Evolutionary conservation across 495 filamentous ascomycete species (phyloP).

Genomic region (Delitschia confertaspora): DNA sequence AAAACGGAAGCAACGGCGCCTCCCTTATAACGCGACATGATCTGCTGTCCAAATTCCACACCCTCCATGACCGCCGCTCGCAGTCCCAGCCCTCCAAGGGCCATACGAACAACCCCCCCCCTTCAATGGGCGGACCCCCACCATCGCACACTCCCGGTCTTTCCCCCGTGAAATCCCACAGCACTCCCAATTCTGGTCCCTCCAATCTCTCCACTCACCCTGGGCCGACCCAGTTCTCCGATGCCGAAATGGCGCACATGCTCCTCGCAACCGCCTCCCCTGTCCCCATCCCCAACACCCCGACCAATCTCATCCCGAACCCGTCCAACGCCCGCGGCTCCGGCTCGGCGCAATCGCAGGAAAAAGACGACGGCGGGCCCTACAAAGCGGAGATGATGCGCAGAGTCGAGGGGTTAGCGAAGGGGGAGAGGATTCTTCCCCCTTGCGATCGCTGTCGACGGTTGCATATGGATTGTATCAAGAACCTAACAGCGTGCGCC

Average conservation of each 20-base stretch:
- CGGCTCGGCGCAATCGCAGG: constrained; percentile 33
- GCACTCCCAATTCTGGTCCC: constrained; percentile 3
- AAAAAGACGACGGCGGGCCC: constrained; percentile 52
- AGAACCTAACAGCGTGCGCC: constrained; percentile 75
- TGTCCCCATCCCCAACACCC: constrained; percentile 25
- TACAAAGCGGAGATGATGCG: constrained; percentile 59
- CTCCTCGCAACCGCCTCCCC: constrained; percentile 18
- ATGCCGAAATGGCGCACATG: constrained; percentile 16
- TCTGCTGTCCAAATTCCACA: constrained; percentile 45
- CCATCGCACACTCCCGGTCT: constrained; percentile 8
- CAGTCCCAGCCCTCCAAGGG: constrained; percentile 14
- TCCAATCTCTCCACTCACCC: neutral
- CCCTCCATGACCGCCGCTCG: constrained; percentile 41
- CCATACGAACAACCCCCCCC: constrained; percentile 5
- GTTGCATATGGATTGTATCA: constrained; percentile 70
- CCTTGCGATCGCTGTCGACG: constrained; percentile 78
- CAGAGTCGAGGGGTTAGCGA: constrained; percentile 64
- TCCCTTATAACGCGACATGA: constrained; percentile 27
- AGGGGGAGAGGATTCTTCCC: constrained; percentile 63
- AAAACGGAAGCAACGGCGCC: constrained; percentile 23
- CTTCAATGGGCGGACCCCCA: constrained; percentile 6
- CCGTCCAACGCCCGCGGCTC: constrained; percentile 33
- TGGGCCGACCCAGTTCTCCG: constrained; percentile 3
- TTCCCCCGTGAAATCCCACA: neutral
- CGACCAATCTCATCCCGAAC: constrained; percentile 37